These are phyloP conservation scores for Penicillium polonicum DNA, from an alignment of 2,329 filamentous ascomycete species.

Conservation along the genomic window DNA sequence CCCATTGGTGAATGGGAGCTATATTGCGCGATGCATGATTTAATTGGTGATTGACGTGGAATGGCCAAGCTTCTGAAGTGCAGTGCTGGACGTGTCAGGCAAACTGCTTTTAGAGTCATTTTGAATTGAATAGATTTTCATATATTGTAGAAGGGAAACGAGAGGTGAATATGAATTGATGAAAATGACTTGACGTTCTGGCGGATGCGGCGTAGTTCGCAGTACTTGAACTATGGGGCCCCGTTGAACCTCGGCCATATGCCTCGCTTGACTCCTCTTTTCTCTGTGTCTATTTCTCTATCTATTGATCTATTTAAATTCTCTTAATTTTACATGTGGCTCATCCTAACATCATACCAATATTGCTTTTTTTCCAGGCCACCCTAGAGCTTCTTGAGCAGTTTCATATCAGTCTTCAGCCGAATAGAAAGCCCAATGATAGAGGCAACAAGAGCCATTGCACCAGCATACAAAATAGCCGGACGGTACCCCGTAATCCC, in stretches of 20 bases:
- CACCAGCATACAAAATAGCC: constrained; percentile 63
- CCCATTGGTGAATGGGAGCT: constrained; percentile 78
- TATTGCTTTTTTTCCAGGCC: too few relatives aligned
- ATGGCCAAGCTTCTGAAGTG: background rate
- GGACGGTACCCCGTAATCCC: constrained; percentile 57
- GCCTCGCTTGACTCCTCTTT: background rate
- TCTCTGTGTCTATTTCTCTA: background rate
- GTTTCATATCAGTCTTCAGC: constrained; percentile 43
- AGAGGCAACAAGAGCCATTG: constrained; percentile 50
- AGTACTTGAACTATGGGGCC: constrained; percentile 3
- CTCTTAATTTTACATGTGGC: background rate
- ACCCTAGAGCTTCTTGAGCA: constrained; percentile 39
- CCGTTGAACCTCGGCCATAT: constrained; percentile 2
- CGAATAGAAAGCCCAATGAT: constrained; percentile 46
- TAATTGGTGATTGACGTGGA: background rate
- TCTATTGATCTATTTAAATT: background rate
- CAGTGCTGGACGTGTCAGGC: background rate
- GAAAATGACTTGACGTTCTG: constrained; percentile 5
- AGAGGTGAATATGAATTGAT: background rate
- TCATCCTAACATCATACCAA: too few relatives aligned
- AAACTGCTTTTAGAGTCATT: background rate
- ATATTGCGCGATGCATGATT: constrained; percentile 40
- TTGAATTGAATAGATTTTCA: background rate
- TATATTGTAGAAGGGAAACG: background rate
- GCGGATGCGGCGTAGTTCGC: constrained; percentile 15